Evolutionary conservation across 2,329 filamentous ascomycete species (phyloP).

Genomic region (Phaeomoniella chlamydospora): DNA sequence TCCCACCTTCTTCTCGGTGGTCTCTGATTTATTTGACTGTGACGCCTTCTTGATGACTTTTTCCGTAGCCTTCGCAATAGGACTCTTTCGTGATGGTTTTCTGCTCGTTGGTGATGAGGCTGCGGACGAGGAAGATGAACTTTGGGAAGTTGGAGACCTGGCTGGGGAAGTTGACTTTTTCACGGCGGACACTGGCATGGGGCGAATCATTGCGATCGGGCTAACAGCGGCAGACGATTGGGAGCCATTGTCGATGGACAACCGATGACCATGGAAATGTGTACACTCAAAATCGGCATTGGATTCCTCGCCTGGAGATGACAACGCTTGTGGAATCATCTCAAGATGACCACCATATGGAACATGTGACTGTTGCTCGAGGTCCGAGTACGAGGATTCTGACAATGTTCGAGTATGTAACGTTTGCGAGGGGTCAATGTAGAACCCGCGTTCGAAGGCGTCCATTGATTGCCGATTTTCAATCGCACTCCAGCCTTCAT

Average conservation of each 20-base stretch:
- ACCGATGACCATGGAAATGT: conserved; percentile 20
- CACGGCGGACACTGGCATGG: conserved; percentile 45
- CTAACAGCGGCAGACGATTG: conserved; percentile 40
- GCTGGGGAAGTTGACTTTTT: conserved; percentile 46
- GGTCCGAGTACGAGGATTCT: conserved; percentile 67
- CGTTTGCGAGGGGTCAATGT: conserved; percentile 86
- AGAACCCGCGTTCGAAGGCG: conserved; percentile 47
- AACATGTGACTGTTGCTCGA: conserved; percentile 41
- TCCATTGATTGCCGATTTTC: conserved; percentile 63
- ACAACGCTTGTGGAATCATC: conserved; percentile 65
- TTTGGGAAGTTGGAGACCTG: conserved; percentile 46
- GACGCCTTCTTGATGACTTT: conserved; percentile 64
- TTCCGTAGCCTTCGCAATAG: conserved; percentile 69
- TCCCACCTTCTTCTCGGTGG: conserved; percentile 81
- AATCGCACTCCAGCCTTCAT: conserved; percentile 76
- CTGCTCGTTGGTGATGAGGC: conserved; percentile 48
- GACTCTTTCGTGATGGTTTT: conserved; percentile 56
- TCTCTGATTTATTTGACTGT: conserved; percentile 65
- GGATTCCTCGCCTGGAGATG: conserved; percentile 70
- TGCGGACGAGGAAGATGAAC: conserved; percentile 45
- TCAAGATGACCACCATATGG: conserved; percentile 68
- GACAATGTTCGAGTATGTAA: conserved; percentile 78
- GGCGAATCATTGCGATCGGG: conserved; percentile 51
- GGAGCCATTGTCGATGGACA: conserved; percentile 25
- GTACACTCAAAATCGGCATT: conserved; percentile 45